These are phyloP conservation scores for Thyridium curvatum DNA, from an alignment of 2,329 filamentous ascomycete genomes.

Conservation along the genomic window DNA sequence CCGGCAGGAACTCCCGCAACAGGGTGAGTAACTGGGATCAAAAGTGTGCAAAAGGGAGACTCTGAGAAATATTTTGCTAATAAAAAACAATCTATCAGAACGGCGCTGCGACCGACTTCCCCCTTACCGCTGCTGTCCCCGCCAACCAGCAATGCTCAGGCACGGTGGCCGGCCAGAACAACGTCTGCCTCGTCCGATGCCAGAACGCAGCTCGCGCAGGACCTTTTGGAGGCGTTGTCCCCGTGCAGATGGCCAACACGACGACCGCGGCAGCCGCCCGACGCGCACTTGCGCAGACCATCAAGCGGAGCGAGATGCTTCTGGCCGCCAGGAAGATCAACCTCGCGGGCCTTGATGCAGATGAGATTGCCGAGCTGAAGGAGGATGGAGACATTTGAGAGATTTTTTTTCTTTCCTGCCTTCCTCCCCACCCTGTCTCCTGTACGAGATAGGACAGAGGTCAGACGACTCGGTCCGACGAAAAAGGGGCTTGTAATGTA, in stretches of 20 bases:
- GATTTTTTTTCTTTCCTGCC: not conserved
- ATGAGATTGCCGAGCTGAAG: conserved; percentile 13
- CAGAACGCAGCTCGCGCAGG: conserved; percentile 54
- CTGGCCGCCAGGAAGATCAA: conserved; percentile 11
- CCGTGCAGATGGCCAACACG: conserved; percentile 5
- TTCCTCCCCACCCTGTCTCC: not conserved
- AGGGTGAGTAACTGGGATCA: conserved; percentile 16
- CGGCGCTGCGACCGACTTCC: conserved; percentile 34
- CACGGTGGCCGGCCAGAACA: conserved; percentile 49
- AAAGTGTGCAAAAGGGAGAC: not conserved
- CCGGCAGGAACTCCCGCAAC: conserved; percentile 43
- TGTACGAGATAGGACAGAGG: not conserved
- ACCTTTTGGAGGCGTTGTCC: conserved; percentile 44
- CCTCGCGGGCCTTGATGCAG: conserved; percentile 5
- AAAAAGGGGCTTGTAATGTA: not conserved
- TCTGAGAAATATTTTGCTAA: not conserved
- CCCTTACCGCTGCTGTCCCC: conserved; percentile 52
- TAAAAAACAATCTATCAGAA: conserved; percentile 16
- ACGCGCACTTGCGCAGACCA: conserved; percentile 16
- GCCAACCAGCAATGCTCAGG: conserved; percentile 51
- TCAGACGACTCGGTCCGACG: not conserved
- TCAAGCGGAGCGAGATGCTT: conserved; percentile 16
- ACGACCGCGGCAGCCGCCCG: conserved; percentile 11
- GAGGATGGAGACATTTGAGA: conserved; percentile 12
- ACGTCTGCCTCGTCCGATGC: conserved; percentile 58